Conservation (phyloP, 495 filamentous ascomycete genomes). For the Astrocystis sublimbata region DNA sequence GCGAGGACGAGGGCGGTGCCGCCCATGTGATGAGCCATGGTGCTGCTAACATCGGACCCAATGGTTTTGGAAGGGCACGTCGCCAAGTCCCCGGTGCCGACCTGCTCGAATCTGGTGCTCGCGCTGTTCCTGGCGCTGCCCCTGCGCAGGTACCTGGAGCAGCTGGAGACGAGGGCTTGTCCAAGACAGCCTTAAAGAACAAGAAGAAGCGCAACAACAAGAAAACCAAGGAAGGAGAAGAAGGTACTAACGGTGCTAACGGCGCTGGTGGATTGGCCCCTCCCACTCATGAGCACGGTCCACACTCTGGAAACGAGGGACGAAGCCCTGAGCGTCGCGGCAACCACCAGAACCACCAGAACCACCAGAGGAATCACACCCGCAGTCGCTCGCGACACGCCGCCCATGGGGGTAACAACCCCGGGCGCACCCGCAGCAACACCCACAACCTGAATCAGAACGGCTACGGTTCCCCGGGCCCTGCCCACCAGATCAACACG, state of each 20-base stretch:
- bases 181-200: constrained; percentile 90
- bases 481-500: constrained; percentile 26
- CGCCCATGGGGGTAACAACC: constrained; percentile 39
- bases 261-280: constrained; percentile 42
- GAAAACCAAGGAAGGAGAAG: constrained; percentile 77
- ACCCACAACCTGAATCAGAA: constrained; percentile 47
- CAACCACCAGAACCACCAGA: constrained; percentile 41
- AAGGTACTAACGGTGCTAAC: constrained; percentile 19
- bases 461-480: constrained; percentile 37
- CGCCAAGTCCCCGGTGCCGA: constrained; percentile 58
- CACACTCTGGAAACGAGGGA: constrained; percentile 44
- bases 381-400: constrained; percentile 62
- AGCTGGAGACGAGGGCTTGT: constrained; percentile 67
- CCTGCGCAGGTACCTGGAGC: constrained; percentile 60
- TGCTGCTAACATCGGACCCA: constrained; percentile 61
- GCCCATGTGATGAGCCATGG: constrained; percentile 83
- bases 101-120: constrained; percentile 37
- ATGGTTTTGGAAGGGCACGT: constrained; percentile 75
- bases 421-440: constrained; percentile 47
- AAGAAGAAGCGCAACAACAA: constrained; percentile 99
- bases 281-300: constrained; percentile 40
- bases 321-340: constrained; percentile 69
- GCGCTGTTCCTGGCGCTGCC: constrained; percentile 72
- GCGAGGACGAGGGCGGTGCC: constrained; percentile 93
- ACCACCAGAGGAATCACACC: no score